phyloP scores from a whole-genome alignment of 805 yeast species.

The Starmerella gropengiesseri region DNA sequence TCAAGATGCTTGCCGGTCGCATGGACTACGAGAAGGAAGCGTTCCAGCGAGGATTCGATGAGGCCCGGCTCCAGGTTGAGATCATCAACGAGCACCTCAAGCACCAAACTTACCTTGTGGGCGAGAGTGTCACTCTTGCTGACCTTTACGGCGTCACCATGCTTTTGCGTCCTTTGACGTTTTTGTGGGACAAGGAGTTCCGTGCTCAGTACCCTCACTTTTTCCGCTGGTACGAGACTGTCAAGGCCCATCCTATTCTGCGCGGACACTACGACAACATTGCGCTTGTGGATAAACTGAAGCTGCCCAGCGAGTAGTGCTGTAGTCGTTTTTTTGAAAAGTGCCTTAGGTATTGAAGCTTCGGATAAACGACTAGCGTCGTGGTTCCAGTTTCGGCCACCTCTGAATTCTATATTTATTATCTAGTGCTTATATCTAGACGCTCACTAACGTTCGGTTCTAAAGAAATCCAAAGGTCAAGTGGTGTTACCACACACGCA shows the following conservation, averaged over 20 bases:
- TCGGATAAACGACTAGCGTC: no score
- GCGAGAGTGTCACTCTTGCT: constrained; percentile 56
- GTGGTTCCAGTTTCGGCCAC: no score
- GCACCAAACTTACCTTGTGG: constrained; percentile 56
- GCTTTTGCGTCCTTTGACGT: constrained; percentile 44
- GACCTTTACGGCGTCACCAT: constrained; percentile 47
- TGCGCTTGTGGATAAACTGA: constrained; percentile 42
- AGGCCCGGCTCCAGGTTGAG: constrained; percentile 25
- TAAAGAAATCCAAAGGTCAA: no score
- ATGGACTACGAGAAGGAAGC: constrained; percentile 67
- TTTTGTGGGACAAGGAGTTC: constrained; percentile 55
- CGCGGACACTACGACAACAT: constrained; percentile 41
- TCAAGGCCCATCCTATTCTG: constrained; percentile 38
- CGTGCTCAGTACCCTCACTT: constrained; percentile 50
- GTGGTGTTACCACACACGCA: no score
- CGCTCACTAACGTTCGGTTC: no score
- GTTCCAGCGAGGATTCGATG: constrained; percentile 40
- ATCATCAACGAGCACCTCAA: constrained; percentile 38
- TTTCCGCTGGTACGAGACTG: constrained; percentile 62
- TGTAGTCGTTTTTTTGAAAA: neutral
- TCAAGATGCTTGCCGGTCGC: constrained; percentile 52
- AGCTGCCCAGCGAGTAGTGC: neutral
- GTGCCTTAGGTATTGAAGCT: no score
- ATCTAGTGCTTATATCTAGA: no score
- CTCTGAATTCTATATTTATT: no score